Evolutionary conservation across 2,329 filamentous ascomycete genomes (phyloP).

Genomic region (Alternaria triticimaculans): DNA sequence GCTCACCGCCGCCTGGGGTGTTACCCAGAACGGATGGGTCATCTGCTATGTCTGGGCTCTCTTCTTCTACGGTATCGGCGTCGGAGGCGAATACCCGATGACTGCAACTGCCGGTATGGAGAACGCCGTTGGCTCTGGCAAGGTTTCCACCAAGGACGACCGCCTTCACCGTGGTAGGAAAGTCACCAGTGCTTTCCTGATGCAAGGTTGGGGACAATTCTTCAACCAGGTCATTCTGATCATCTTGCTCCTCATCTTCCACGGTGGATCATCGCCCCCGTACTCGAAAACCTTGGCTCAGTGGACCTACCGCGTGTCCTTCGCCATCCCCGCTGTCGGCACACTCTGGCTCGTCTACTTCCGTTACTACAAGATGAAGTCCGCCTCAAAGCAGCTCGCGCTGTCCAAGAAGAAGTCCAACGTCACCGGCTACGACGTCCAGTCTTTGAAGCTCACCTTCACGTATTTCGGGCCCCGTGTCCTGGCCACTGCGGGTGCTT

Average conservation of each 20-base stretch:
- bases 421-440: conserved; percentile 91
- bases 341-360: conserved; percentile 97
- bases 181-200: conserved; percentile 93
- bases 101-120: conserved; percentile 96
- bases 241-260: conserved; percentile 84
- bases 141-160: conserved; percentile 87
- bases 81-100: conserved; percentile 93
- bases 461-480: conserved; percentile 85
- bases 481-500: conserved; percentile 83
- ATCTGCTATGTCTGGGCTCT: conserved; percentile 96
- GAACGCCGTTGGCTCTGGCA: conserved; percentile 83
- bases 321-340: conserved; percentile 87
- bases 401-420: conserved; percentile 83
- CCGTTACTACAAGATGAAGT: conserved; percentile 92
- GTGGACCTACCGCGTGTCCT: conserved; percentile 91
- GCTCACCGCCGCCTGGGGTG: conserved; percentile 89
- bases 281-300: conserved; percentile 81
- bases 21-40: conserved; percentile 89
- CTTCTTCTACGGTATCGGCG: conserved; percentile 81
- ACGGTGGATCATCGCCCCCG: conserved; percentile 75
- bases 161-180: conserved; percentile 94
- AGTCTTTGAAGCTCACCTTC: conserved; percentile 79
- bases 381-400: conserved; percentile 81
- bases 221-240: conserved; percentile 92
- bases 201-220: conserved; percentile 98